Evolutionary conservation across 495 filamentous ascomycete species (phyloP).

Genomic region (Pseudomonodictys pantanalensis): DNA sequence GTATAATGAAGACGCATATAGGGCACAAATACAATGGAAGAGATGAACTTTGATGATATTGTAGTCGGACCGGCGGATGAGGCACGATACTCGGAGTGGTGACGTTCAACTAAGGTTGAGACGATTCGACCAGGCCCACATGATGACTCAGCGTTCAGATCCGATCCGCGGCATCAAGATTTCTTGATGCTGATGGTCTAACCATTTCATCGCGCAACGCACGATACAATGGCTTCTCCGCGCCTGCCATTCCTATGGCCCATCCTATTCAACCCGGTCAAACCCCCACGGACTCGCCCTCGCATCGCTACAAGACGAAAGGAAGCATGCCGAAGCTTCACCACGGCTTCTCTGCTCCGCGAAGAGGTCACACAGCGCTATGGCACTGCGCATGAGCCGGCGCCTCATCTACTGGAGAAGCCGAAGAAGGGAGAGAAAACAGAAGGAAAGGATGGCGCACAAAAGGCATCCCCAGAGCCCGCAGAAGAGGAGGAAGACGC

Average conservation of each 20-base stretch:
- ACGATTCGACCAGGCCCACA: too few relatives aligned
- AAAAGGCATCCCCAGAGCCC: constrained; percentile 8
- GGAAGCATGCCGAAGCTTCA: not conserved
- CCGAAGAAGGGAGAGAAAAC: constrained; percentile 1
- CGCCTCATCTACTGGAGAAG: constrained; percentile 34
- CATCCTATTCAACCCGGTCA: constrained; percentile 32
- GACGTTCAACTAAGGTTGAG: too few relatives aligned
- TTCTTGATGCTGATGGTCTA: too few relatives aligned
- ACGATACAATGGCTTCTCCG: constrained; percentile 42
- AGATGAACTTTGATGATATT: too few relatives aligned
- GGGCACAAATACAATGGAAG: too few relatives aligned
- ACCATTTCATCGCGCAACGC: too few relatives aligned
- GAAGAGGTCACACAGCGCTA: constrained; percentile 46
- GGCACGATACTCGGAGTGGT: too few relatives aligned
- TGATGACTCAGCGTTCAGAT: too few relatives aligned
- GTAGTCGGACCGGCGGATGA: too few relatives aligned
- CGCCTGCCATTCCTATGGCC: constrained; percentile 46
- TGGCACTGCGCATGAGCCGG: constrained; percentile 64
- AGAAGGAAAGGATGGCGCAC: constrained; percentile 16
- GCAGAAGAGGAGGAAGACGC: constrained; percentile 31
- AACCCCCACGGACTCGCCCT: not conserved
- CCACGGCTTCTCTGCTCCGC: not conserved
- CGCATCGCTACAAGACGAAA: not conserved
- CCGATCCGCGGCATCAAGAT: too few relatives aligned
- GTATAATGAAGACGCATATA: too few relatives aligned